These are phyloP conservation scores for Tolypocladium paradoxum DNA, from an alignment of 2,329 filamentous ascomycete genomes.

Conservation along the genomic window DNA sequence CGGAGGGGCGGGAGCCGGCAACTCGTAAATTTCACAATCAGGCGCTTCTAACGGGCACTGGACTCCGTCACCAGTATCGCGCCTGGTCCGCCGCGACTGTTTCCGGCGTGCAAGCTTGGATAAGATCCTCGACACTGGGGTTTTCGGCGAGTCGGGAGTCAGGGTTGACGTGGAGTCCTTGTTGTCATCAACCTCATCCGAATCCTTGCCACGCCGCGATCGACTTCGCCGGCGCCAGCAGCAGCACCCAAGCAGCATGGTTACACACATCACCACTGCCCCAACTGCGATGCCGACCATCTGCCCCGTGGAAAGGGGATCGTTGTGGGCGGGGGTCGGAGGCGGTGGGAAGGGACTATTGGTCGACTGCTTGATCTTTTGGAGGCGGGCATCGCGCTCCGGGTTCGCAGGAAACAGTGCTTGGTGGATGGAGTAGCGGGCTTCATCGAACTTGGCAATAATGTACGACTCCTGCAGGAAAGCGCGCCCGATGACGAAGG, in stretches of 20 bases:
- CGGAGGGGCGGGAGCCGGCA: slow-evolving; percentile 34
- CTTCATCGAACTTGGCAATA: slow-evolving; percentile 44
- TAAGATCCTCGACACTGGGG: slow-evolving; percentile 20
- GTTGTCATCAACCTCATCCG: slow-evolving; percentile 17
- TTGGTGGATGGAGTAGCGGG: slow-evolving; percentile 43
- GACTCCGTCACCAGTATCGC: slow-evolving; percentile 12
- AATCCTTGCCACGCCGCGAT: slow-evolving; percentile 10
- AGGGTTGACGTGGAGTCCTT: slow-evolving; percentile 27
- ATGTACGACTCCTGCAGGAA: slow-evolving; percentile 62
- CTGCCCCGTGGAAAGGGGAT: slow-evolving; percentile 26
- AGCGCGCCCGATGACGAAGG: slow-evolving; percentile 51
- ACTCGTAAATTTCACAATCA: slow-evolving; percentile 40
- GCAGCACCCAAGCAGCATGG: slow-evolving; percentile 19
- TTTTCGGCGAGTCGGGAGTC: slow-evolving; percentile 13
- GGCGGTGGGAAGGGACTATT: slow-evolving; percentile 37
- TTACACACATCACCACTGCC: slow-evolving; percentile 20
- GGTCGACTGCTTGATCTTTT: slow-evolving; percentile 29
- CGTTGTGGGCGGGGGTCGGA: slow-evolving; percentile 6
- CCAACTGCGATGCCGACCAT: slow-evolving; percentile 37
- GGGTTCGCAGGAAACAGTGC: slow-evolving; percentile 39
- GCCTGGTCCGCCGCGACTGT: slow-evolving; percentile 14
- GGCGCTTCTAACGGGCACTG: slow-evolving; percentile 20
- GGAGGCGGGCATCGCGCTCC: slow-evolving; percentile 26
- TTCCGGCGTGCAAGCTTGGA: slow-evolving; percentile 29
- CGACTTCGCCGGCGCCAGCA: slow-evolving; percentile 23